Conservation (phyloP, 1,284 basidiomycete genomes). For the Trichosporon inkin region DNA sequence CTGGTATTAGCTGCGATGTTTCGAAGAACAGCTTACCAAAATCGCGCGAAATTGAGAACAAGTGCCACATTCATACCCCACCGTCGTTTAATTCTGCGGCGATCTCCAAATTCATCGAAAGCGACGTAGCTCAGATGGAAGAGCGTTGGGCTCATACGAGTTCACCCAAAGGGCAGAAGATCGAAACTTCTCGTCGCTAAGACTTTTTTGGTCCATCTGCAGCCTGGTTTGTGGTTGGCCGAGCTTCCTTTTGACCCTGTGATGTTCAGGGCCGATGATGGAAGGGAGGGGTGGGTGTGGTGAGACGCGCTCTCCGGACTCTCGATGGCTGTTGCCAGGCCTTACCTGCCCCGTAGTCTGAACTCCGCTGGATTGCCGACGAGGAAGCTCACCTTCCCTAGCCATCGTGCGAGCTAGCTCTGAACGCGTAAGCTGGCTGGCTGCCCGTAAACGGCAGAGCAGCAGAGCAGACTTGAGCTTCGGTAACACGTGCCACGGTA, state of each 20-base stretch:
- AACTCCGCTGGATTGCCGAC: no score
- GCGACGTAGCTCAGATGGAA: slow-evolving; percentile 9
- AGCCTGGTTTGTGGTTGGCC: background rate
- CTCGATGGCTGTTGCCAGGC: no score
- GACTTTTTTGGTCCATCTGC: background rate
- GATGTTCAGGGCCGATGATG: no score
- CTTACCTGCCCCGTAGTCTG: no score
- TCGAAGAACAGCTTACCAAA: background rate
- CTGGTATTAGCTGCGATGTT: background rate
- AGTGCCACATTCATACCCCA: background rate
- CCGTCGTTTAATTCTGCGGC: background rate
- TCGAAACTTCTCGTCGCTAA: slow-evolving; percentile 9
- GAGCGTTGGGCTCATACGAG: slow-evolving; percentile 9
- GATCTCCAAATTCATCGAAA: background rate
- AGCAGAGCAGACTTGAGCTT: no score
- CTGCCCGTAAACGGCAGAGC: no score
- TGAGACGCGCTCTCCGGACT: no score
- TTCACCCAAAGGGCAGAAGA: slow-evolving; percentile 9
- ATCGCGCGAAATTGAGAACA: background rate
- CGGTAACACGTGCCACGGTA: no score
- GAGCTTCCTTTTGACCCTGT: background rate
- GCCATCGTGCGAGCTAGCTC: no score
- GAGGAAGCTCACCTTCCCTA: no score
- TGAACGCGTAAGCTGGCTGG: no score
- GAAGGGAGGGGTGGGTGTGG: no score